Percentiles rank a stretch among this genome's conserved stretches.
Conservation (phyloP, 73 alveolate genomes). For the Tetrahymena malaccensis region DNA sequence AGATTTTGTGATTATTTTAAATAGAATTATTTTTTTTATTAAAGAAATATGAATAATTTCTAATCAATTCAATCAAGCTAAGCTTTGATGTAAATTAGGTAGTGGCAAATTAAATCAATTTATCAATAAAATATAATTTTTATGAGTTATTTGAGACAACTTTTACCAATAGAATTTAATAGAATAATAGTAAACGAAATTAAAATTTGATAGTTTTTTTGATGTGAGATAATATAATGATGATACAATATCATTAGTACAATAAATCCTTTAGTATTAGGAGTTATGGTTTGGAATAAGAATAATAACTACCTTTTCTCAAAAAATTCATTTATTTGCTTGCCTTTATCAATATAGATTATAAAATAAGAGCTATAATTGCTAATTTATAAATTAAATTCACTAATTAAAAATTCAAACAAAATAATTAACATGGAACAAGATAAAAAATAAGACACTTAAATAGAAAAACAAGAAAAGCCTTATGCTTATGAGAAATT, state of each 20-base stretch:
- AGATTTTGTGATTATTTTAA: too few species aligned
- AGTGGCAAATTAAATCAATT: too few species aligned
- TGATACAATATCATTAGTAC: not conserved
- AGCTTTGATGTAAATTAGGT: too few species aligned
- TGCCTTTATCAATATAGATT: not conserved
- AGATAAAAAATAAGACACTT: not conserved
- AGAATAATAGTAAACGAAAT: not conserved
- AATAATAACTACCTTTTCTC: too few species aligned
- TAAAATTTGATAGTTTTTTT: not conserved
- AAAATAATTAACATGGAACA: not conserved
- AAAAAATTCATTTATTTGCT: too few species aligned
- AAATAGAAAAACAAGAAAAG: not conserved
- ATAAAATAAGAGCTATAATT: not conserved
- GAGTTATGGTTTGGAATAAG: not conserved
- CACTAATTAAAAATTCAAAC: not conserved
- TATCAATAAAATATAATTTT: too few species aligned
- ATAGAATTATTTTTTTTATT: too few species aligned
- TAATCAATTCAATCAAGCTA: too few species aligned
- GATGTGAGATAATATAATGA: not conserved
- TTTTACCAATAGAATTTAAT: not conserved
- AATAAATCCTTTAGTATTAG: not conserved
- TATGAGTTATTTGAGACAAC: not conserved
- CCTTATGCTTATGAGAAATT: not conserved
- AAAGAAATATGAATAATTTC: too few species aligned
- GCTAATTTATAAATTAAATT: not conserved